phyloP scores from a whole-genome alignment of 2,329 filamentous ascomycete species.

The Colletotrichum agaves region DNA sequence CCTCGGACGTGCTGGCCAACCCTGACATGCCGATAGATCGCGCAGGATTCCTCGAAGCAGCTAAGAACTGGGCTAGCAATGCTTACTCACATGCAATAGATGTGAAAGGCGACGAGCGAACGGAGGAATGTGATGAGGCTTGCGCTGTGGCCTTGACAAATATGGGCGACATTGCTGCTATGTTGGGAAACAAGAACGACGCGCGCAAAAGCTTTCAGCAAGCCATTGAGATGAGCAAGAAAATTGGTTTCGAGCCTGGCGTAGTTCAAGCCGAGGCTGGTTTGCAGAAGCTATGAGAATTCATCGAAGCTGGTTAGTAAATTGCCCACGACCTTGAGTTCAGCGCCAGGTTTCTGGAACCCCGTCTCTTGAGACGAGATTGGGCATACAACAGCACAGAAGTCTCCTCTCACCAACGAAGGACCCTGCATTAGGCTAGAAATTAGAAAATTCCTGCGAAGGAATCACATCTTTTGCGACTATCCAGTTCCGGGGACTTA shows the following conservation, averaged over 20 bases:
- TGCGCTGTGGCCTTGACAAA: slow-evolving; percentile 89
- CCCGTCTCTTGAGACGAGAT: background rate
- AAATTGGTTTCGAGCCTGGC: slow-evolving; percentile 63
- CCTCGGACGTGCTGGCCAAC: slow-evolving; percentile 16
- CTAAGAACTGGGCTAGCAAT: slow-evolving; percentile 82
- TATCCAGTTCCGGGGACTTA: background rate
- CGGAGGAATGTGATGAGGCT: slow-evolving; percentile 83
- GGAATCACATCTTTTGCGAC: background rate
- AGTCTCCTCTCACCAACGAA: slow-evolving; percentile 1
- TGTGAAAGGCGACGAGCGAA: slow-evolving; percentile 73
- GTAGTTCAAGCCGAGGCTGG: slow-evolving; percentile 64
- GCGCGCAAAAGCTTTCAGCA: slow-evolving; percentile 77
- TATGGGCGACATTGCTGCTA: slow-evolving; percentile 83
- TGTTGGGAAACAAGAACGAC: slow-evolving; percentile 72
- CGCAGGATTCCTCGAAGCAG: slow-evolving; percentile 73
- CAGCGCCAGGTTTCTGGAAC: background rate
- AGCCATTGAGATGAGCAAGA: slow-evolving; percentile 69
- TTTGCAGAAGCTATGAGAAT: slow-evolving; percentile 44
- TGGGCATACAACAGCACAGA: background rate
- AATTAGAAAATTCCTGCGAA: background rate
- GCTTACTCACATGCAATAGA: slow-evolving; percentile 74
- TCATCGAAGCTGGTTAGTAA: background rate
- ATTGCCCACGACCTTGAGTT: background rate
- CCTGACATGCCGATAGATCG: slow-evolving; percentile 57
- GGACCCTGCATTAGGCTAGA: slow-evolving; percentile 33